Evolutionary conservation across 306 rosid species (phyloP).

Genomic region (Leucaena leucocephala): DNA sequence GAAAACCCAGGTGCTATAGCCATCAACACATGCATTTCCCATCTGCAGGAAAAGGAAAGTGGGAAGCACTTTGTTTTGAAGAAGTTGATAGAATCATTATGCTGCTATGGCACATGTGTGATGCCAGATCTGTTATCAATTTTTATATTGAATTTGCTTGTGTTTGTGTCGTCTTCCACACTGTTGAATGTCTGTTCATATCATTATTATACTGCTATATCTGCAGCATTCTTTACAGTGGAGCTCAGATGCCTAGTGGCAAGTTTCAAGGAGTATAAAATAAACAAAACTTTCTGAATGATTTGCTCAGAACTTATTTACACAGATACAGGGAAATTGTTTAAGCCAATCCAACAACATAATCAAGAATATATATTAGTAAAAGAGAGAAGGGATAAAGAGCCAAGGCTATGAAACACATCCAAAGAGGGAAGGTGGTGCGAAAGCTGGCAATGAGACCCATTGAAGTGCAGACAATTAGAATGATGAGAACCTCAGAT

Average conservation of each 20-base stretch:
- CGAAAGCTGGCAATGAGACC: constrained; percentile 35
- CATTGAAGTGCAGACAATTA: constrained; percentile 42
- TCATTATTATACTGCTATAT: background rate
- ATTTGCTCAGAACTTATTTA: background rate
- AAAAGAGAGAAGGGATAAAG: constrained; percentile 41
- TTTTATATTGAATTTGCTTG: background rate
- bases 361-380: constrained; percentile 38
- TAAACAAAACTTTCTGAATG: background rate
- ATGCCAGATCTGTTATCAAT: background rate
- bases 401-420: constrained; percentile 24
- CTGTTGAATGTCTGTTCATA: background rate
- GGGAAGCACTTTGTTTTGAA: background rate
- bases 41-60: background rate
- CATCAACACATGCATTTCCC: background rate
- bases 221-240: background rate
- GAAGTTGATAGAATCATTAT: background rate
- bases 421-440: constrained; percentile 45
- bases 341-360: constrained; percentile 37
- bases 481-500: constrained; percentile 41
- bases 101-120: background rate
- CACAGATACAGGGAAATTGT: background rate
- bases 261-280: background rate
- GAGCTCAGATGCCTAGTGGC: background rate
- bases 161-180: background rate
- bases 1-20: background rate